phyloP scores from a whole-genome alignment of 2,329 filamentous ascomycete species.

The Pseudogymnoascus destructans region DNA sequence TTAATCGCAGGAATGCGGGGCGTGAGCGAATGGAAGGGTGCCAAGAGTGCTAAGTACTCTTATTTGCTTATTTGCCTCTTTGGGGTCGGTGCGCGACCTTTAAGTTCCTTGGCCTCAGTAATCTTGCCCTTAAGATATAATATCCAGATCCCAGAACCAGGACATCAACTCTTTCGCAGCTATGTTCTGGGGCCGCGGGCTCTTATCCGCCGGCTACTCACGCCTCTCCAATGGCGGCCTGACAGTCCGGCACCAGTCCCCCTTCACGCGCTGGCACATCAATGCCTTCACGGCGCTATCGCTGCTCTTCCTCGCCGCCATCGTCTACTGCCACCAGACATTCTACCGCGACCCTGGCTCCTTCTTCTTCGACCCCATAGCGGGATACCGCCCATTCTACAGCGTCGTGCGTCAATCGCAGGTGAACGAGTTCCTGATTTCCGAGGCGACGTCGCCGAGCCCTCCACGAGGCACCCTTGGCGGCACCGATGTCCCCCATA shows the following conservation, averaged over 20 bases:
- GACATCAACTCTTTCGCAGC: neutral
- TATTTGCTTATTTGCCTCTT: neutral
- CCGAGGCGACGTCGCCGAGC: slow-evolving; percentile 9
- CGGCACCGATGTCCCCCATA: neutral
- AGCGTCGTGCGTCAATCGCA: slow-evolving; percentile 18
- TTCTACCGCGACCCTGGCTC: slow-evolving; percentile 24
- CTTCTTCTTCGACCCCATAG: slow-evolving; percentile 22
- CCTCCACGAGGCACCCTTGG: neutral
- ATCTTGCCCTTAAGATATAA: neutral
- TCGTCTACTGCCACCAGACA: slow-evolving; percentile 19
- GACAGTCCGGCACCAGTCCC: neutral
- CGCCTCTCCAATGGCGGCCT: neutral
- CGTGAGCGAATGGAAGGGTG: neutral
- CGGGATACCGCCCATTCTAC: slow-evolving; percentile 23
- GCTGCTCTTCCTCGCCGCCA: slow-evolving; percentile 19
- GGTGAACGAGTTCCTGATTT: slow-evolving; percentile 20
- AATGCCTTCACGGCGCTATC: neutral
- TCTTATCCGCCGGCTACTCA: slow-evolving; percentile 3
- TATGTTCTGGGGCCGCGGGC: neutral
- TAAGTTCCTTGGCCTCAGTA: neutral
- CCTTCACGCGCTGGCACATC: slow-evolving; percentile 4
- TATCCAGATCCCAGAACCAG: slow-evolving; percentile 5
- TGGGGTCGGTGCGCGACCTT: neutral
- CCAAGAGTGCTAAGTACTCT: slow-evolving; percentile 1
- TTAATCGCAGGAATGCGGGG: neutral